Evolutionary conservation across 371 early-diverging fungal genomes (phyloP).

Genomic region (Blastocladiella emersonii): DNA sequence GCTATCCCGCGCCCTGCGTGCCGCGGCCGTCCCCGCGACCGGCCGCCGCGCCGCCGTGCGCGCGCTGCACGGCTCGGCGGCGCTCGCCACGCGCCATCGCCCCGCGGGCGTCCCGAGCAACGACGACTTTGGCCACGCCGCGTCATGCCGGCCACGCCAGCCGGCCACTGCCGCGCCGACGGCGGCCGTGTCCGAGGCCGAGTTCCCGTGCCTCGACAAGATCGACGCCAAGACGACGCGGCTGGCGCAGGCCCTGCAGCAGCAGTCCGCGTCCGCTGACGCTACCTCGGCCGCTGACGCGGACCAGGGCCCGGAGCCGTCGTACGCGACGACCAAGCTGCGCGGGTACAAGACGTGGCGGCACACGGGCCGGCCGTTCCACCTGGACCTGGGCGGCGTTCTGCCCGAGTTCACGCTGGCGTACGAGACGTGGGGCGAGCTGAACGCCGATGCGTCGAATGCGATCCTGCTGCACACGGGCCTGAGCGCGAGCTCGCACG

Average conservation of each 20-base stretch:
- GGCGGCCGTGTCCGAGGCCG: too few species aligned
- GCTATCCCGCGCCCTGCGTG: too few species aligned
- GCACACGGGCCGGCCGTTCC: background rate
- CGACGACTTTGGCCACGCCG: too few species aligned
- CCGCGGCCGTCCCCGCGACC: too few species aligned
- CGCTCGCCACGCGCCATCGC: too few species aligned
- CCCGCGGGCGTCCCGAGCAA: too few species aligned
- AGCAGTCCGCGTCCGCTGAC: background rate
- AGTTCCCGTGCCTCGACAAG: constrained; percentile 2
- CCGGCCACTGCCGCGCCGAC: too few species aligned
- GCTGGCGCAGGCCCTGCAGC: background rate
- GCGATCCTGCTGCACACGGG: constrained; percentile 77
- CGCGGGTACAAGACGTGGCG: background rate
- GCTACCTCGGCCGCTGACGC: background rate
- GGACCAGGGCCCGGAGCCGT: background rate
- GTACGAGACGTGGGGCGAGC: constrained; percentile 72
- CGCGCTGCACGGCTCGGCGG: too few species aligned
- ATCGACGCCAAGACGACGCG: background rate
- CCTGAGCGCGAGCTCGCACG: constrained; percentile 23
- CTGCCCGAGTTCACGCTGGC: constrained; percentile 60
- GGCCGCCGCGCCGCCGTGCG: too few species aligned
- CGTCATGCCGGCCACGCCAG: too few species aligned
- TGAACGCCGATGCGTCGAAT: constrained; percentile 52
- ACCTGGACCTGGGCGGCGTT: constrained; percentile 60
- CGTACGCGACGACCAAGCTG: background rate